These are phyloP conservation scores for Paramecium bursaria DNA, from an alignment of 73 alveolate species.

Conservation along the genomic window DNA sequence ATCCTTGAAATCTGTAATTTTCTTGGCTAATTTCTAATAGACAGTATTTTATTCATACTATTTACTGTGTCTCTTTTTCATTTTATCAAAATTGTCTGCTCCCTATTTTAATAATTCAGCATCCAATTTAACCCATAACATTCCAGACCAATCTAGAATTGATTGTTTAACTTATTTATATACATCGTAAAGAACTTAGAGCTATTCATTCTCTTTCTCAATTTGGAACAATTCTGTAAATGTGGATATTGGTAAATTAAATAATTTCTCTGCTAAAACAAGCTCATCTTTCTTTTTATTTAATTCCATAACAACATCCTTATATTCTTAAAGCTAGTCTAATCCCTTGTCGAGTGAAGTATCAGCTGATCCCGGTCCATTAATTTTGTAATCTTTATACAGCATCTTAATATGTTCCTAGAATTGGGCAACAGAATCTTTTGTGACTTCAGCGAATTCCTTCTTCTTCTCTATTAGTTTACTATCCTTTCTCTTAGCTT, in stretches of 20 bases:
- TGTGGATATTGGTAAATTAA: slow-evolving; percentile 95
- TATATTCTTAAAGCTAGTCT: slow-evolving; percentile 80
- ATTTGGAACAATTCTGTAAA: slow-evolving; percentile 95
- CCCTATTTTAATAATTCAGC: slow-evolving; percentile 85
- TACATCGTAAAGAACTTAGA: slow-evolving; percentile 88
- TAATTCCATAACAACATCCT: slow-evolving; percentile 82
- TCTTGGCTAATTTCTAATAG: slow-evolving; percentile 80
- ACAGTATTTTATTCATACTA: slow-evolving; percentile 69
- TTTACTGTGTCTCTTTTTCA: slow-evolving; percentile 76
- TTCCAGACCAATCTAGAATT: slow-evolving; percentile 94
- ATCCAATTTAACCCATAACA: slow-evolving; percentile 97
- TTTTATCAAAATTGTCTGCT: slow-evolving; percentile 91
- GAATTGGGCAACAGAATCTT: slow-evolving; percentile 89
- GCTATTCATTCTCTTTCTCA: slow-evolving; percentile 93
- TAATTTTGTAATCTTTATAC: slow-evolving; percentile 86
- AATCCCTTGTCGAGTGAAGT: slow-evolving; percentile 94
- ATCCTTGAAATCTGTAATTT: slow-evolving; percentile 88
- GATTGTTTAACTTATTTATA: slow-evolving; percentile 89
- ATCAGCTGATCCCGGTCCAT: slow-evolving; percentile 96
- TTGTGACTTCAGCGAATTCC: slow-evolving; percentile 93
- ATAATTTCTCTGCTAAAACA: slow-evolving; percentile 95
- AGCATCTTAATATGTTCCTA: slow-evolving; percentile 88
- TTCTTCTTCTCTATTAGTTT: slow-evolving; percentile 91
- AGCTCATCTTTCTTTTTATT: slow-evolving; percentile 94
- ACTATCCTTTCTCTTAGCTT: slow-evolving; percentile 96